A percentile compares a stretch with the other conserved stretches of the same genome.
Conservation (phyloP, 345 rosid genomes). For the Populus alba region DNA sequence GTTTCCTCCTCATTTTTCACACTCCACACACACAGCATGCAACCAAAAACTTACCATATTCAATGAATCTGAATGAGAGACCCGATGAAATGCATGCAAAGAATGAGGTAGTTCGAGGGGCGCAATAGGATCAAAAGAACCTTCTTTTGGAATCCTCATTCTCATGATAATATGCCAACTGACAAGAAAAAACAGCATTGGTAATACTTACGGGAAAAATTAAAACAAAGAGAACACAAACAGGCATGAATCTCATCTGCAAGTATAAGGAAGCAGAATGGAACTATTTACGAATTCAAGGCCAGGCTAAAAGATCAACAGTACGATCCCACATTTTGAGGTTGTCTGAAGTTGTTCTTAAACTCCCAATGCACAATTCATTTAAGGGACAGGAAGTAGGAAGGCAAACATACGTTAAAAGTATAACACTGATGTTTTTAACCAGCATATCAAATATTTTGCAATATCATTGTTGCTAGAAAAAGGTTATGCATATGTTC, state of each 20-base stretch:
- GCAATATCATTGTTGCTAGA: background rate
- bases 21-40: background rate
- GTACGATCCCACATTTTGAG: background rate
- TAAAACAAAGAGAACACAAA: background rate
- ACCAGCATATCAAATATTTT: background rate
- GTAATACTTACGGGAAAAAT: background rate
- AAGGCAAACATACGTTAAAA: background rate
- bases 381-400: background rate
- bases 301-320: background rate
- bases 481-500: background rate
- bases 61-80: constrained; percentile 41
- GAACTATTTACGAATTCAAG: background rate
- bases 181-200: constrained; percentile 10
- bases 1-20: background rate
- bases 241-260: background rate
- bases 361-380: background rate
- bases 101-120: constrained; percentile 77
- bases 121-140: constrained; percentile 60
- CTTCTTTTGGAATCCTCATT: constrained; percentile 53
- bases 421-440: background rate
- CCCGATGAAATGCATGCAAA: constrained; percentile 66
- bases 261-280: background rate
- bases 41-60: constrained; percentile 38
- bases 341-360: background rate
- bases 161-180: constrained; percentile 73